Evolutionary conservation across 169 alveolate species (phyloP), one percentile per base, ranked within the genome.

Genomic region (Eimeria sp.): DNA sequence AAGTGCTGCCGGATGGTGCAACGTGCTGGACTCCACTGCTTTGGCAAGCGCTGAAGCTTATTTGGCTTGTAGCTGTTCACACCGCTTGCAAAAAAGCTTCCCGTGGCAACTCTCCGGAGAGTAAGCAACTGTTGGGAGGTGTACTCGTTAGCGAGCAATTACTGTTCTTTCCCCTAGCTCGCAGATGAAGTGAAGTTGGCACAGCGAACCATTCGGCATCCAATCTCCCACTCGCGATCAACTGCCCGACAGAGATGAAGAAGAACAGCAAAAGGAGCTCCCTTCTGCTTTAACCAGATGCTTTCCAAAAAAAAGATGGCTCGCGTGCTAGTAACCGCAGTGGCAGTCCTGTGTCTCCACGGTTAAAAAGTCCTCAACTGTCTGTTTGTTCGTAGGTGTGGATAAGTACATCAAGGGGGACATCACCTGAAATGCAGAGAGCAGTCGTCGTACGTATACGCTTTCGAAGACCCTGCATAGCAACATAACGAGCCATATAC

Each of bases 351-450:
- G 30, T 71, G 80, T 6, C 80, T 37, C 9, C 49, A 71, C 11
- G 10, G 52, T 37, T 25, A 40, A n/a, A 33, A 46, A 18, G 18
- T 30, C 6, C 37, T 16, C 58, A 2, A 76, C 85, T 37, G 62
- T 25, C 43, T 77, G 89, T 52, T 71, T 82, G 74, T 82, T 82
- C 64, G 89, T 71, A 46, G 54, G 71, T 40, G 89, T 54, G n/a
- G 89, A 82, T 14, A 82, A 49, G 27, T 82, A 82, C 58, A 82
- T 30, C 74, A 82, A 37, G 60, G 27, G 52, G n/a, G 89, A 71
- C 18, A 82, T n/a, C 25, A n/a, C 89, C 27, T 82, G 56, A 82
- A 74, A 6, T 54, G 89, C 56, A 37, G 52, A 82, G 49, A 82
- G 89, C 74, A 27, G 43, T 25, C 89, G 46, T 54, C 89, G 6